Base-by-base conservation (phyloP, 345 rosid species). In the Populus deltoides region DNA sequence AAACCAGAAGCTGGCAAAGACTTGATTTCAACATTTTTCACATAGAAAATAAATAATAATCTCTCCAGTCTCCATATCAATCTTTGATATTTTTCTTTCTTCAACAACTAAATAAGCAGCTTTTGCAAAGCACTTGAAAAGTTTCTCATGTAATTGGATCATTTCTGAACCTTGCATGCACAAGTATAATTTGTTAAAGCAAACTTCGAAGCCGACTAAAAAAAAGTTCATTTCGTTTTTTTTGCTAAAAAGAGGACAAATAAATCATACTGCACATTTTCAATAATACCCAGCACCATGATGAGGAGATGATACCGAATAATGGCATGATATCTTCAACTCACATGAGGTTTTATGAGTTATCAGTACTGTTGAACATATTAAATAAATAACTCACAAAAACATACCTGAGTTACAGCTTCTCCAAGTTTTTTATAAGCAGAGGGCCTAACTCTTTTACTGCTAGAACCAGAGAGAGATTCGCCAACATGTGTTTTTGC, bases 361-460 rank as follows among this genome's bases (percentile, higher is more conserved):
- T 67, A 33, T 38, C 6, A 45, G 31, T 38, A 39, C 29, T 36
- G 20, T 7, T 17, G 7, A 29, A 13, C 25, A 51, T 22, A 39
- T 24, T 36, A 72, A 72, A 78, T 39, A 70, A 63, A 70, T 15
- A 33, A 66, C 62, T 27, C 15, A 45, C 22, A 57, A 41, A 33
- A 71, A 45, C 77, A 80, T 89, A 93, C 99, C 99, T 86, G 89
- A 78, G 83, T 87, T 57, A 68, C 86, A 78, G 78, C 83, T 81
- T 89, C 92, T 82, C 89, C 90, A 12, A 89, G 88, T 81, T 85
- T 88, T 85, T 33, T 87, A 78, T 80, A 55, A 24, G 82, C 63
- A 66, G 90, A 81, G 41, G 88, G 68, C 81, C 74, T 70, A 13
- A 38, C 77, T 61, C 68, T 78, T 79, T 81, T 81, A 59, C 66